A percentile compares a stretch with the other conserved stretches of the same genome.
Conservation (phyloP, 2,329 filamentous ascomycete genomes). For the Geosmithia flava region DNA sequence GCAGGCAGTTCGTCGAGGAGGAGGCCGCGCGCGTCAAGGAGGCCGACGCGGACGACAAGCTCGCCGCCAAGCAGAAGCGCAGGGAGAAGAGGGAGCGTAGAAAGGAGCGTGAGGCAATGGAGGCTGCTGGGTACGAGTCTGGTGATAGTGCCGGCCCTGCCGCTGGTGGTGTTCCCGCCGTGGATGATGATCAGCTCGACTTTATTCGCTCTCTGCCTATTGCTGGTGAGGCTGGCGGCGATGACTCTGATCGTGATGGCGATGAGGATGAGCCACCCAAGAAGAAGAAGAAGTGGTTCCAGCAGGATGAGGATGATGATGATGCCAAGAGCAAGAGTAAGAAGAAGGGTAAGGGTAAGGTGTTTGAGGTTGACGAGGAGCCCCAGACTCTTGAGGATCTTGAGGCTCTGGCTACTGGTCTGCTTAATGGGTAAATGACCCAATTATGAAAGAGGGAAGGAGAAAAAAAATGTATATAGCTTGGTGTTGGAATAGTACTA, state of each 20-base stretch:
- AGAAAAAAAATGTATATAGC: too few species aligned
- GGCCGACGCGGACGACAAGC: slow-evolving; percentile 76
- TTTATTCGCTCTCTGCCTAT: slow-evolving; percentile 46
- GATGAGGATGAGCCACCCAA: slow-evolving; percentile 31
- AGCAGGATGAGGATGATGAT: slow-evolving; percentile 57
- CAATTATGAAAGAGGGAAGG: background rate
- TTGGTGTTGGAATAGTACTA: too few species aligned
- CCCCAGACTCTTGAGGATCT: slow-evolving; percentile 71
- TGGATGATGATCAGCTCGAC: slow-evolving; percentile 21
- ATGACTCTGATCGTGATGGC: slow-evolving; percentile 6
- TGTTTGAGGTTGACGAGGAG: slow-evolving; percentile 51
- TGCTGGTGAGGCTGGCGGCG: slow-evolving; percentile 17
- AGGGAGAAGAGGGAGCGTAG: slow-evolving; percentile 62
- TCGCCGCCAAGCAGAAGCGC: slow-evolving; percentile 57
- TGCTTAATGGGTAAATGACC: slow-evolving; percentile 40
- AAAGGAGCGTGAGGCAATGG: slow-evolving; percentile 49
- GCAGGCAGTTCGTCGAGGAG: slow-evolving; percentile 63
- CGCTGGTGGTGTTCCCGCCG: slow-evolving; percentile 17
- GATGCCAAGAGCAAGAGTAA: slow-evolving; percentile 30
- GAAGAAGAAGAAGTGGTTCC: slow-evolving; percentile 70
- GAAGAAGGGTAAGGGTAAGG: slow-evolving; percentile 35
- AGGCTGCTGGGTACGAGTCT: slow-evolving; percentile 12
- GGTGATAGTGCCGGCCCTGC: slow-evolving; percentile 22
- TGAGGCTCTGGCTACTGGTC: slow-evolving; percentile 61
- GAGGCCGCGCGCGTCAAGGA: slow-evolving; percentile 60